Percentiles rank a stretch among this genome's conserved stretches.
Conservation (phyloP, 2,329 filamentous ascomycete genomes). For the Penicillium brevicompactum region DNA sequence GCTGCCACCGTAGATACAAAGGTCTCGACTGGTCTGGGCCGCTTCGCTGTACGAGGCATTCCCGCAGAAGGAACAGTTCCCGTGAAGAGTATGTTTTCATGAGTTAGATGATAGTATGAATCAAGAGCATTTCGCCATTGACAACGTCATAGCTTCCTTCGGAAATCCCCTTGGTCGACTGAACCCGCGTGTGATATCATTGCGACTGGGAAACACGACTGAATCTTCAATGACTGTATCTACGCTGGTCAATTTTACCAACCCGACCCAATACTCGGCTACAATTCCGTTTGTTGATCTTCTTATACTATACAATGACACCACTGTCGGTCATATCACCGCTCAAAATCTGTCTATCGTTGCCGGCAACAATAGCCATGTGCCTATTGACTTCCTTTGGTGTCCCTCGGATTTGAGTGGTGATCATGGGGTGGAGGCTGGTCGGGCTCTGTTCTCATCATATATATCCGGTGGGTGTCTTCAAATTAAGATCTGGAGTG, state of each 20-base stretch:
- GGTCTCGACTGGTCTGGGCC: conserved; percentile 78
- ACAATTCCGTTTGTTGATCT: conserved; percentile 78
- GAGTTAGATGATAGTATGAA: conserved; percentile 23
- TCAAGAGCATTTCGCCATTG: conserved; percentile 21
- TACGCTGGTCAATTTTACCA: conserved; percentile 79
- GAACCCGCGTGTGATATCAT: conserved; percentile 67
- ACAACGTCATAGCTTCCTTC: conserved; percentile 57
- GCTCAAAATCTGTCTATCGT: conserved; percentile 64
- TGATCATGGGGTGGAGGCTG: conserved; percentile 60
- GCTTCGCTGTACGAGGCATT: conserved; percentile 78
- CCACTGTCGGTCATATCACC: conserved; percentile 73
- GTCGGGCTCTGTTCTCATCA: conserved; percentile 74
- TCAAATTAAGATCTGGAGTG: background rate
- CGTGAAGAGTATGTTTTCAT: conserved; percentile 80
- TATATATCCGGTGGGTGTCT: conserved; percentile 71
- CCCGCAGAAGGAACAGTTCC: conserved; percentile 82
- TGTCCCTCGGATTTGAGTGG: conserved; percentile 68
- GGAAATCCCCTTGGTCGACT: conserved; percentile 55
- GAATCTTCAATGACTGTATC: conserved; percentile 69
- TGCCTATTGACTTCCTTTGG: conserved; percentile 72
- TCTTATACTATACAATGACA: conserved; percentile 72
- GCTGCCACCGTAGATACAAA: conserved; percentile 80
- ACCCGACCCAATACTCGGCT: conserved; percentile 85
- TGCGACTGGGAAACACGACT: conserved; percentile 74
- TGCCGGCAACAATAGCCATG: conserved; percentile 71